Evolutionary conservation across 352 stramenopile species (phyloP).

Genomic region (Globisporangium spiculum): DNA sequence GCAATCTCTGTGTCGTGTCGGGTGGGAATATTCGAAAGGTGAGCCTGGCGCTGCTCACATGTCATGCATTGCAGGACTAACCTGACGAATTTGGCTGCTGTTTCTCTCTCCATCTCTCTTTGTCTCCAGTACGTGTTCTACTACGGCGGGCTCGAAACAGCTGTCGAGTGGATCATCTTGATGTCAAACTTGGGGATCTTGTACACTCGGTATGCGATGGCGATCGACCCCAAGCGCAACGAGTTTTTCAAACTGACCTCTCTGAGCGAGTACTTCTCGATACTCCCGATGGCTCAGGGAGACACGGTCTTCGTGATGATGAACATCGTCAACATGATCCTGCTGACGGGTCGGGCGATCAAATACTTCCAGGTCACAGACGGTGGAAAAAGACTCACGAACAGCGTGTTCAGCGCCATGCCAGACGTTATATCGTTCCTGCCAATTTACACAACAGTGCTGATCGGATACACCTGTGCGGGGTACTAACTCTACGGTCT

Average conservation of each 20-base stretch:
- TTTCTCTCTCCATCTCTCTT: neutral
- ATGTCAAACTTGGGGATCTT: neutral
- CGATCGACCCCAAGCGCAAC: slow-evolving; percentile 28
- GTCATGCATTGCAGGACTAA: neutral
- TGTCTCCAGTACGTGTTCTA: neutral
- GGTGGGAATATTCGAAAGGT: slow-evolving; percentile 32
- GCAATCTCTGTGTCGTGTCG: slow-evolving; percentile 53
- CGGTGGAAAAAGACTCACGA: slow-evolving; percentile 51
- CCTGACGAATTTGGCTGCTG: neutral
- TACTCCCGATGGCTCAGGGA: slow-evolving; percentile 23
- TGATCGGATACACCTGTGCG: slow-evolving; percentile 63
- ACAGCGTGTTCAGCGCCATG: slow-evolving; percentile 66
- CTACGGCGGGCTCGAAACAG: neutral
- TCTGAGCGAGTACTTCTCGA: slow-evolving; percentile 40
- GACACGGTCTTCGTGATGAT: slow-evolving; percentile 51
- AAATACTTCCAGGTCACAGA: slow-evolving; percentile 77
- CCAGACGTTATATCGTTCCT: slow-evolving; percentile 67
- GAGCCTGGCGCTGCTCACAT: neutral
- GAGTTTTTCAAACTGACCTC: slow-evolving; percentile 35
- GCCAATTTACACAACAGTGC: slow-evolving; percentile 61
- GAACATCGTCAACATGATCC: slow-evolving; percentile 67
- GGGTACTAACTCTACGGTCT: slow-evolving; percentile 69
- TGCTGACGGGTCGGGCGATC: slow-evolving; percentile 51
- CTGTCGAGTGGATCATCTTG: neutral
- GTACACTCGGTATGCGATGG: slow-evolving; percentile 41